Base-by-base conservation (phyloP, 257 asterid genomes). In the Solanum dulcamara region DNA sequence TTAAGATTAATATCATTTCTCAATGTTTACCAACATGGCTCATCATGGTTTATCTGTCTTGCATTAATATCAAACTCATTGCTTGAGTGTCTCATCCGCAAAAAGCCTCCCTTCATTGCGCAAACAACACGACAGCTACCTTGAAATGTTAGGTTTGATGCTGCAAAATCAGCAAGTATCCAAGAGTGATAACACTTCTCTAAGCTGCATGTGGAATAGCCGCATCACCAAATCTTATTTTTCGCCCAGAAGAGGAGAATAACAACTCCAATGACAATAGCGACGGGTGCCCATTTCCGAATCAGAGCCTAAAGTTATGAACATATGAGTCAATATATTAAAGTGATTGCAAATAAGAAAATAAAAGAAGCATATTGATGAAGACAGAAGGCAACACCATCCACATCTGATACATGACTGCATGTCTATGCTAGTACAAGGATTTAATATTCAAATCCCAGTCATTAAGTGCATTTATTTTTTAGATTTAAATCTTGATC, bases 221-320 rank as follows among this genome's bases (percentile, higher is more conserved):
- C 72, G 67, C 91, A 88, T 93, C 92, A 95, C 98, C 98, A 95
- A 38, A 94, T 89, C 94, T 94, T 95, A 48, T 90, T 92, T 87
- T 88, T 91, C 67, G 92, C 91, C 95, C 95, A 95, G 81, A 92
- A 89, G 89, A 95, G 95, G 90, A 95, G 91, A 85, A 88, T 90
- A 84, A 95, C 99, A 70, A 95, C 94, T 82, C 93, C 97, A 33
- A 95, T 86, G 46, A 95, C 99, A 85, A 94, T 87, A 50, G 96
- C 99, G 15, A 93, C 94, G 0, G 98, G 98, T 14, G 99, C 98
- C 94, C 96, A 95, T 86, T 94, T 94, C 74, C 94, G 97, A 85
- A 95, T 94, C 90, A 95, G 86, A 86, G 98, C 99, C 99, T 95
- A 74, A 37, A 87, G 70, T n/a, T 48, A 46, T 33, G 15, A 51